Base-by-base conservation (phyloP, 2,329 filamentous ascomycete genomes). In the Niveomyces coronatus region DNA sequence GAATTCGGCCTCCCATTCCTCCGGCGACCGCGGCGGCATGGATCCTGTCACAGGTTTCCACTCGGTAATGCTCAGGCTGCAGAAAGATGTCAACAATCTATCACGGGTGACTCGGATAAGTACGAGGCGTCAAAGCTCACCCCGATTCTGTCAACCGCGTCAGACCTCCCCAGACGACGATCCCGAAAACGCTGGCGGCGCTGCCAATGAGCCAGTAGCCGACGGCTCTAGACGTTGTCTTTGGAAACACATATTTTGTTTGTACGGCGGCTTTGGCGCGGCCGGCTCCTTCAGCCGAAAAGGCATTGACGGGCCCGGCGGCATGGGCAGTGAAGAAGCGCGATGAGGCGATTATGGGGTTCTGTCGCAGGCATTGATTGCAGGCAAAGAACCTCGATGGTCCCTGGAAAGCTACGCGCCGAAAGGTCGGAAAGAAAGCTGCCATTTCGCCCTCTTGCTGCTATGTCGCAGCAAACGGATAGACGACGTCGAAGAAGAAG, bases 31-130 rank as follows among this genome's bases (percentile, higher is more conserved):
- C 26, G 91, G 91, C 24, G 87, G 88, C 26, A 93, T 66, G 13
- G 87, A 88, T 49, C 91, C 91, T 9, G 91, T 96, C 30, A 98
- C 88, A 35, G 91, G 91, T 49, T 80, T 82, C 91, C 91, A 98
- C 83, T 98, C 91, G 46, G 91, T 98, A 52, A 98, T 98, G 58
- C 88, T 95, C 48, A 98, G 71, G 31, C 89, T 94, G 48, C 15
- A 9, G 8, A 11, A 15, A 11, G 18, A 18, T 43, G 41, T 14
- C 16, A 18, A 27, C 19, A 16, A 19, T 14, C 23, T n/a, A 23
- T 16, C 11, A 28, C 5, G 11, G n/a, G n/a, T n/a, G n/a, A n/a
- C n/a, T n/a, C 22, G 11, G 22, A 7, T 11, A 27, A 18, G 3
- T 14, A 4, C 7, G 30, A 17, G 19, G 8, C 5, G 11, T n/a